A percentile compares a stretch with the other conserved stretches of the same genome.
phyloP scores from a whole-genome alignment of 208 protist genomes.

The Crithidia mellificae region DNA sequence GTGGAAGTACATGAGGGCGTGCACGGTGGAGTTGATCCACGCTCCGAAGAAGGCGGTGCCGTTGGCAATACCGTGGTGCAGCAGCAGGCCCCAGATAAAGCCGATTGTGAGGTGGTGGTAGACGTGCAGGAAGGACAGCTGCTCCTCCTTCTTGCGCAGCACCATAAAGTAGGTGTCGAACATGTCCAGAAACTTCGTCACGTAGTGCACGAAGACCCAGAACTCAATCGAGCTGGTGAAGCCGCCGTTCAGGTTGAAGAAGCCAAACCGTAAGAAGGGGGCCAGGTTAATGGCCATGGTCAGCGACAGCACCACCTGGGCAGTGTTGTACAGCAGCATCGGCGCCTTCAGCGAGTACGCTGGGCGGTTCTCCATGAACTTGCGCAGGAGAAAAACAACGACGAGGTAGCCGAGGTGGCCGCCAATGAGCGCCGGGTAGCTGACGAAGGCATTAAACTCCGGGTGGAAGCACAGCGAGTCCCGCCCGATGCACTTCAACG shows the following conservation, averaged over 20 bases:
- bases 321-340: slow-evolving; percentile 87
- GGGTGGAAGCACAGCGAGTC: slow-evolving; percentile 78
- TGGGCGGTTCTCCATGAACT: slow-evolving; percentile 55
- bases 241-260: slow-evolving; percentile 80
- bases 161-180: slow-evolving; percentile 92
- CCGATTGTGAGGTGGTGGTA: slow-evolving; percentile 92
- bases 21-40: slow-evolving; percentile 90
- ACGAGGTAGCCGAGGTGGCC: slow-evolving; percentile 68
- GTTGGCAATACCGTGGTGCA: slow-evolving; percentile 85
- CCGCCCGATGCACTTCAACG: slow-evolving; percentile 36
- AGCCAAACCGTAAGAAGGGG: slow-evolving; percentile 42
- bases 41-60: slow-evolving; percentile 87
- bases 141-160: slow-evolving; percentile 82
- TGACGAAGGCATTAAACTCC: slow-evolving; percentile 59
- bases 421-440: slow-evolving; percentile 53
- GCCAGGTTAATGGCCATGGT: slow-evolving; percentile 76
- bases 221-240: slow-evolving; percentile 77
- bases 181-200: slow-evolving; percentile 89
- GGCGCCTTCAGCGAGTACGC: slow-evolving; percentile 46
- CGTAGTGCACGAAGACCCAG: slow-evolving; percentile 88
- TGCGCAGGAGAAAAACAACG: slow-evolving; percentile 42
- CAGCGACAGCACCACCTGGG: slow-evolving; percentile 76
- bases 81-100: slow-evolving; percentile 84
- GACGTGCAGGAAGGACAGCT: slow-evolving; percentile 89
- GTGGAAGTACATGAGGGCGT: slow-evolving; percentile 93